Base-by-base conservation (phyloP, 2,329 filamentous ascomycete species). In the Hypoxylon sp. region DNA sequence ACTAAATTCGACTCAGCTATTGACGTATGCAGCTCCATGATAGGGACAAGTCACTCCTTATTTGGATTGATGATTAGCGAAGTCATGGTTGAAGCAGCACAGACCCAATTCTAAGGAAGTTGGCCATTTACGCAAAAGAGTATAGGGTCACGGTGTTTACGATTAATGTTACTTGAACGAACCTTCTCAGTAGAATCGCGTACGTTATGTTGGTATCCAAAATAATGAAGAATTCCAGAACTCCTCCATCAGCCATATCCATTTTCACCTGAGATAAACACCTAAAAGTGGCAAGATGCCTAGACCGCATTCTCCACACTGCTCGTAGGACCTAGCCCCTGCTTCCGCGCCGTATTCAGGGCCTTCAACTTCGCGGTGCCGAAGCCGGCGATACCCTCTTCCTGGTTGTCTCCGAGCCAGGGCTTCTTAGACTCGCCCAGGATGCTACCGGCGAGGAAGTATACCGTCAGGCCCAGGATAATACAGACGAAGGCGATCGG, bases 401-500 rank as follows among this genome's bases (percentile, higher is more conserved):
- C 91, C 83, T 99, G 95, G 76, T 93, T 89, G 60, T 88, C 85
- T 1, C 94, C 94, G 54, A 99, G 81, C 95, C 95, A 99, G 17
- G 95, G 95, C 85, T 99, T 99, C 82, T 89, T 88, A 55, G 91
- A 89, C 78, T 98, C 95, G 30, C 93, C 94, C 52, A 97, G 79
- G 59, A 92, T 85, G 74, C 88, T 90, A 59, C 93, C 92, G 0
- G 91, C 89, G 34, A 97, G 80, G 78, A 97, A 98, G 79, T 99
- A 99, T 47, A 93, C 84, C 50, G 94, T 83, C 71, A 97, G 86
- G 0, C 95, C 94, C 26, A 94, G 56, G 69, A 99, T 88, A 77
- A 99, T 98, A 70, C 94, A 84, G 8, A 97, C 92, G 77, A 99
- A 99, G 11, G 95, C 94, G 74, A 97, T 91, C 4, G 95, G 94